Conservation (phyloP, 2,329 filamentous ascomycete genomes). For the Stagonosporopsis rhizophila region DNA sequence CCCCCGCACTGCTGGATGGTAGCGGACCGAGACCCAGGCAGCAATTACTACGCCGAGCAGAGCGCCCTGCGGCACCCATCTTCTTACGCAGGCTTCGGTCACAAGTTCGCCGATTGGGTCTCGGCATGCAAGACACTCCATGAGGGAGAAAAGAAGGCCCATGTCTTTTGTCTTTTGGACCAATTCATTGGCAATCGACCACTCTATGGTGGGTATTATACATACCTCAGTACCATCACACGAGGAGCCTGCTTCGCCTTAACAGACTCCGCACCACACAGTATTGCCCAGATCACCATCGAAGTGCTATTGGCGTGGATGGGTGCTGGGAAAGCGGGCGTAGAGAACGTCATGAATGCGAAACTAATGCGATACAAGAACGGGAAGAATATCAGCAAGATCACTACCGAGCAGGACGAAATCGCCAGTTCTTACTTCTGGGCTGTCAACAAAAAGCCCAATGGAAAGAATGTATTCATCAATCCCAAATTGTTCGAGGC, state of each 20-base stretch:
- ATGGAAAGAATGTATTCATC: background rate
- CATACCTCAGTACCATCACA: slow-evolving; percentile 54
- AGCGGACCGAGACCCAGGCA: slow-evolving; percentile 27
- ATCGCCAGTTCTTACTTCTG: slow-evolving; percentile 28
- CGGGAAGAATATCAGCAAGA: slow-evolving; percentile 23
- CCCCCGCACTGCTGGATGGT: slow-evolving; percentile 53
- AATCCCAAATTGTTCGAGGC: background rate
- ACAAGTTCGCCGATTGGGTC: slow-evolving; percentile 56
- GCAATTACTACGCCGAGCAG: slow-evolving; percentile 44
- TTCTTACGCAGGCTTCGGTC: slow-evolving; percentile 45
- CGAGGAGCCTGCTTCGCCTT: slow-evolving; percentile 52
- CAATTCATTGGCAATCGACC: slow-evolving; percentile 5
- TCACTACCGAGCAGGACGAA: slow-evolving; percentile 27
- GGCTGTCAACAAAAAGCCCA: slow-evolving; percentile 9
- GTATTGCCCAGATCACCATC: slow-evolving; percentile 54
- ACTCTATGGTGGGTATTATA: slow-evolving; percentile 44
- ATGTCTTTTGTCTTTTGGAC: slow-evolving; percentile 56
- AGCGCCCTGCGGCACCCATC: slow-evolving; percentile 24
- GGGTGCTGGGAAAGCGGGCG: slow-evolving; percentile 43
- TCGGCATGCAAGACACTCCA: slow-evolving; percentile 47
- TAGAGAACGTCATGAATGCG: slow-evolving; percentile 20
- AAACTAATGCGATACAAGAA: slow-evolving; percentile 29
- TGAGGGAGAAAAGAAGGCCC: slow-evolving; percentile 49
- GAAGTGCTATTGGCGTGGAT: slow-evolving; percentile 56
- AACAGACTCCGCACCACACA: slow-evolving; percentile 21